phyloP scores from a whole-genome alignment of 2,329 filamentous ascomycete genomes.

The Colletotrichum lentis region DNA sequence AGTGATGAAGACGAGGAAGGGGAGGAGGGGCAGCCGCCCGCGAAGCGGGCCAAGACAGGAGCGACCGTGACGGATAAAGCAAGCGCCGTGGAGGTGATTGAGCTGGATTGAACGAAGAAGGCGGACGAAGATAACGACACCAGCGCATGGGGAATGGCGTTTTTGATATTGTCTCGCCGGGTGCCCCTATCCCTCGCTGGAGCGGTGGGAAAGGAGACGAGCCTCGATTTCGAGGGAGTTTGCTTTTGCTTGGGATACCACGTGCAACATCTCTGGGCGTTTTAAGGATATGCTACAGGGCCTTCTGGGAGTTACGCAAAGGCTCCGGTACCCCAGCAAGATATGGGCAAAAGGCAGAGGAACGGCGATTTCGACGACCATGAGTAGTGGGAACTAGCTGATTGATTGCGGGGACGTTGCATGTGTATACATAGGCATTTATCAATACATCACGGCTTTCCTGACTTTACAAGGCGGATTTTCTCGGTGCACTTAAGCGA shows the following conservation, averaged over 20 bases:
- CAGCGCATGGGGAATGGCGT: neutral
- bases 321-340: neutral
- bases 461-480: neutral
- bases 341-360: neutral
- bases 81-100: conserved; percentile 32
- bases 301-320: neutral
- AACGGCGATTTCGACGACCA: neutral
- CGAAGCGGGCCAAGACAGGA: conserved; percentile 29
- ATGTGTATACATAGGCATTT: neutral
- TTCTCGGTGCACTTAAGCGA: neutral
- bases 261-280: conserved; percentile 28
- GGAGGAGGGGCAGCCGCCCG: conserved; percentile 9
- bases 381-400: neutral
- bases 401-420: neutral
- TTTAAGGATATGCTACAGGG: conserved; percentile 3
- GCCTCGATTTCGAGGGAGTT: conserved; percentile 3
- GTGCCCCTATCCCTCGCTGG: neutral
- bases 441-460: neutral
- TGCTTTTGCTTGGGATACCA: conserved; percentile 31
- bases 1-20: conserved; percentile 40
- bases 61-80: conserved; percentile 1
- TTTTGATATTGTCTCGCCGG: conserved; percentile 5
- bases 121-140: neutral
- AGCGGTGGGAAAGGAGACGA: neutral
- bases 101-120: conserved; percentile 28